Percentiles rank a stretch among this genome's conserved stretches.
Conservation (phyloP, 164 flowering plant species). For the Aristolochia contorta region DNA sequence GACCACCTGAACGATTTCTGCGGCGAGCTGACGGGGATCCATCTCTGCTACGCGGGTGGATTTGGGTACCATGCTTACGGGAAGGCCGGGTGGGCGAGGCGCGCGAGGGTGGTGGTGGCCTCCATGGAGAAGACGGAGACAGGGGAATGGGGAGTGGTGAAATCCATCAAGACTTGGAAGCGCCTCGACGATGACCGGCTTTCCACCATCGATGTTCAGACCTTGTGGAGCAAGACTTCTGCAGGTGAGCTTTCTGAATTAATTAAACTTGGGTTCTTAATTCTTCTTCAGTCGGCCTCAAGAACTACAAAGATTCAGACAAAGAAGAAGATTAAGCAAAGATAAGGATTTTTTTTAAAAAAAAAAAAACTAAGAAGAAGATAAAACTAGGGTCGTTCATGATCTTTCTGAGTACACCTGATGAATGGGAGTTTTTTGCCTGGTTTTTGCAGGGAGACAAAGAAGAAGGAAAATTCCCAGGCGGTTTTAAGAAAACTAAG, state of each 20-base stretch:
- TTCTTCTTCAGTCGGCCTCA: too few relatives aligned
- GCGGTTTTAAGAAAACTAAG: background rate
- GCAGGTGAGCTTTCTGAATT: slow-evolving; percentile 22
- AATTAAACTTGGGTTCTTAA: too few relatives aligned
- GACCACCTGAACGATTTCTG: slow-evolving; percentile 93
- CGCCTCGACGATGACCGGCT: slow-evolving; percentile 72
- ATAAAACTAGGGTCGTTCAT: too few relatives aligned
- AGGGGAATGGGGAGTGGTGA: slow-evolving; percentile 74
- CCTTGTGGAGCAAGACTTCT: slow-evolving; percentile 61
- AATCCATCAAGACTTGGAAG: slow-evolving; percentile 89
- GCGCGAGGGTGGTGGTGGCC: slow-evolving; percentile 74
- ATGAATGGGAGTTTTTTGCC: too few relatives aligned
- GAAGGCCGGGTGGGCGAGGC: slow-evolving; percentile 82
- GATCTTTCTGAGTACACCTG: too few relatives aligned
- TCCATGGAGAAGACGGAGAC: slow-evolving; percentile 43
- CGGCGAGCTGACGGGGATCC: slow-evolving; percentile 56
- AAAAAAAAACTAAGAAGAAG: too few relatives aligned
- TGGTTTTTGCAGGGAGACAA: too few relatives aligned
- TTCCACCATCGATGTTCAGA: slow-evolving; percentile 52
- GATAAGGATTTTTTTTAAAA: too few relatives aligned
- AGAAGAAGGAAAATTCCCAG: background rate
- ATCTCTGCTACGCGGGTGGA: slow-evolving; percentile 90
- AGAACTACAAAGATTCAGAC: too few relatives aligned
- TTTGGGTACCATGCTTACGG: slow-evolving; percentile 99
- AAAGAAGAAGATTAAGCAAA: too few relatives aligned